Conservation (phyloP, 1,139 yeast genomes). For the Geotrichum cucujoidarum region DNA sequence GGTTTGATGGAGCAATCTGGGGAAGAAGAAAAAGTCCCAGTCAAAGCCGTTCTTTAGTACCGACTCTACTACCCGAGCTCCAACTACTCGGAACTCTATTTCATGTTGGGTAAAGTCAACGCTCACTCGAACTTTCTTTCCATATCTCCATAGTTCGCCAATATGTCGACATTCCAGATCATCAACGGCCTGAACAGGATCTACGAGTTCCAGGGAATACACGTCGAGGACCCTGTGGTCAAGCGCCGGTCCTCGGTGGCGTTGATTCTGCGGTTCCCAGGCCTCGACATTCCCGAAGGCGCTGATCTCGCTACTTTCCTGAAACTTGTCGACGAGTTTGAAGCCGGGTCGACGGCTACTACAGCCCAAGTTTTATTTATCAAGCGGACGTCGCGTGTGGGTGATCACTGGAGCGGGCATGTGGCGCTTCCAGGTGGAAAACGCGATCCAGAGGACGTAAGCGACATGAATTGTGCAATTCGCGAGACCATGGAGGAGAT, state of each 20-base stretch:
- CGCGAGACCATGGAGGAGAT: slow-evolving; percentile 41
- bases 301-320: slow-evolving; percentile 7
- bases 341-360: background rate
- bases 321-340: background rate
- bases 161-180: slow-evolving; percentile 14
- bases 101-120: too few relatives aligned
- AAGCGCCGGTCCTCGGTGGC: slow-evolving; percentile 28
- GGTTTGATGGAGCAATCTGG: background rate
- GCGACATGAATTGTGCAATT: slow-evolving; percentile 35
- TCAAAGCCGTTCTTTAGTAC: too few relatives aligned
- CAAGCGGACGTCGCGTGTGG: slow-evolving; percentile 35
- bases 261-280: slow-evolving; percentile 26
- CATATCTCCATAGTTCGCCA: background rate
- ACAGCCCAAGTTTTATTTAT: slow-evolving; percentile 37
- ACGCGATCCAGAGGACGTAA: slow-evolving; percentile 36
- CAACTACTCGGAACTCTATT: background rate
- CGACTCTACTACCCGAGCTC: background rate
- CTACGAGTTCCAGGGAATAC: slow-evolving; percentile 20
- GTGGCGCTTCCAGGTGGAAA: slow-evolving; percentile 42
- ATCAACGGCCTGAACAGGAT: slow-evolving; percentile 22
- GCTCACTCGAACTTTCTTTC: background rate
- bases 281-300: slow-evolving; percentile 16
- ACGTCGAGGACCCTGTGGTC: slow-evolving; percentile 20
- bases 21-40: background rate
- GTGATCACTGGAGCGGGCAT: slow-evolving; percentile 43